Evolutionary conservation across 176 grass and related monocot genomes (phyloP).

Genomic region (Bromus sterilis): DNA sequence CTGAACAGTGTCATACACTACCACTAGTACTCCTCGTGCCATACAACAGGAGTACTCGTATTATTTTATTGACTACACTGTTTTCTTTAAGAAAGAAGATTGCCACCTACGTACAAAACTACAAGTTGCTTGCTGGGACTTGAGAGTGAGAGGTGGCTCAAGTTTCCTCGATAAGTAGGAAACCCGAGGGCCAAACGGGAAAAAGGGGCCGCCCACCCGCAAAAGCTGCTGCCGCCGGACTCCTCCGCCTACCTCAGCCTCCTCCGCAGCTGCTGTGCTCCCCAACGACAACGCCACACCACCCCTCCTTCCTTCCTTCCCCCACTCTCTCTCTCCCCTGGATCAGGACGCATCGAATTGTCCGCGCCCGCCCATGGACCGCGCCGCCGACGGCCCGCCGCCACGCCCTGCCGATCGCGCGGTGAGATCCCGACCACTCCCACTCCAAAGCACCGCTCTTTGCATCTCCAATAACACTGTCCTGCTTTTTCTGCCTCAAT

Average conservation of each 20-base stretch:
- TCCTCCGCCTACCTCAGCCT: not conserved
- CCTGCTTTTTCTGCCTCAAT: not conserved
- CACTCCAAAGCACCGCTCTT: not conserved
- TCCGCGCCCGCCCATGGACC: slow-evolving; percentile 31
- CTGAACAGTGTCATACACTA: too few species aligned
- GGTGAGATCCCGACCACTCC: not conserved
- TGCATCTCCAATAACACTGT: not conserved
- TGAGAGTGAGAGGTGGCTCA: not conserved
- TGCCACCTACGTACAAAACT: too few species aligned
- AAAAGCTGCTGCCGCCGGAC: not conserved
- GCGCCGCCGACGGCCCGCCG: not conserved
- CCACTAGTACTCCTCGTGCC: too few species aligned
- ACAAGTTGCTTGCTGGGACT: not conserved
- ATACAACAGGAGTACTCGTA: too few species aligned
- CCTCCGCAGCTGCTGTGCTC: not conserved
- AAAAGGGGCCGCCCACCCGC: not conserved
- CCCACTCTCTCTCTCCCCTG: not conserved
- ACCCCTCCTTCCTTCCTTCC: not conserved
- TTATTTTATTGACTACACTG: too few species aligned
- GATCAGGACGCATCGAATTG: slow-evolving; percentile 21
- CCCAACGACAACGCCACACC: slow-evolving; percentile 12
- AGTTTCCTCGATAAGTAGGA: not conserved
- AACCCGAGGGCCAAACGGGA: not conserved
- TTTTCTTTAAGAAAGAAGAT: too few species aligned
- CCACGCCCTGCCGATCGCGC: not conserved